Percentiles rank a stretch among this genome's conserved stretches.
phyloP scores from a whole-genome alignment of 73 alveolate genomes.

The Halteria grandinella region DNA sequence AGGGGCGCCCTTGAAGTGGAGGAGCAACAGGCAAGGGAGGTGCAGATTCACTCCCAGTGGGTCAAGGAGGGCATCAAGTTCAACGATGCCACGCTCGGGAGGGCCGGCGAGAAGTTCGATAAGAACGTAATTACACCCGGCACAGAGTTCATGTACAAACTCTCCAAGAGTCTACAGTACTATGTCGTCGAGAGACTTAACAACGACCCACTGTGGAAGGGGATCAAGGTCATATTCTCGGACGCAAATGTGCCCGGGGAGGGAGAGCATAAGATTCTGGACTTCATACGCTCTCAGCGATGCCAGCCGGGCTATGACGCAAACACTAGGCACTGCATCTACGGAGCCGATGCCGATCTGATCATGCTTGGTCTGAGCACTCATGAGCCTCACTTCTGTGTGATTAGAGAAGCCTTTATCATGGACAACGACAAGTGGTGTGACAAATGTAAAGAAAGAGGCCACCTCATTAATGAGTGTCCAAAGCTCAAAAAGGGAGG shows the following conservation, averaged over 20 bases:
- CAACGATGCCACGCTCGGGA: background rate
- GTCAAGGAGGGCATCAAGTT: slow-evolving; percentile 62
- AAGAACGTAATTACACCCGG: slow-evolving; percentile 96
- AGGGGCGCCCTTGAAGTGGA: slow-evolving; percentile 77
- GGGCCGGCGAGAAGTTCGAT: slow-evolving; percentile 71
- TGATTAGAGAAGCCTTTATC: slow-evolving; percentile 95
- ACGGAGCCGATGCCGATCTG: slow-evolving; percentile 99
- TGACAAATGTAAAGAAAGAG: slow-evolving; percentile 89
- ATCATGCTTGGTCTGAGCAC: slow-evolving; percentile 99
- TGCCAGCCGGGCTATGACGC: slow-evolving; percentile 85
- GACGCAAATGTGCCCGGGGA: slow-evolving; percentile 98
- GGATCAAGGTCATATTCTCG: slow-evolving; percentile 85
- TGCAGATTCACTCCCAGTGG: slow-evolving; percentile 70
- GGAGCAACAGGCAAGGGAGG: slow-evolving; percentile 61
- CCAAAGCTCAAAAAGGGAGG: slow-evolving; percentile 62
- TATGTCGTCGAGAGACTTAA: slow-evolving; percentile 86
- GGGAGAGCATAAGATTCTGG: slow-evolving; percentile 99
- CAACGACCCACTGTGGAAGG: slow-evolving; percentile 81
- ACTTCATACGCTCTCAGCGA: slow-evolving; percentile 95
- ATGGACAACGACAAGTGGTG: slow-evolving; percentile 91
- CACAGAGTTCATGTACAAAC: slow-evolving; percentile 84
- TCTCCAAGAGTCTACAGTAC: slow-evolving; percentile 64
- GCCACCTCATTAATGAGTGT: slow-evolving; percentile 90
- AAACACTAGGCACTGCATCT: slow-evolving; percentile 97
- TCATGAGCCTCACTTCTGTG: slow-evolving; percentile 99